Evolutionary conservation across 495 filamentous ascomycete species (phyloP).

Genomic region (Penicillium bialowiezense): DNA sequence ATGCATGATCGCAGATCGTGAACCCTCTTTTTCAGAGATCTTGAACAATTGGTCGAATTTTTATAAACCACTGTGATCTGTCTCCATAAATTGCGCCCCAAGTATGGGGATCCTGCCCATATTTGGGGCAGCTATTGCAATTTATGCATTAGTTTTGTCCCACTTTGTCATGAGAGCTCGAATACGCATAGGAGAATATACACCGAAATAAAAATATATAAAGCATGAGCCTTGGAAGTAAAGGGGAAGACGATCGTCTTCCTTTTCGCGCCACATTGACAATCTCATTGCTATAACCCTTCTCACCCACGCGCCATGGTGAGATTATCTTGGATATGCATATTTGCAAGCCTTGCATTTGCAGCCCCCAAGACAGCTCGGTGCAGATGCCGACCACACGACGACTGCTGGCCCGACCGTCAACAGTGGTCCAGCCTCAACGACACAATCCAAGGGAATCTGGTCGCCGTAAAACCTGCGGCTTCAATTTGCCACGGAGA

Average conservation of each 20-base stretch:
- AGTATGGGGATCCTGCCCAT: no score
- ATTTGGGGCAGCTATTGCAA: no score
- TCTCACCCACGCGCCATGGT: background rate
- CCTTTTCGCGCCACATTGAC: background rate
- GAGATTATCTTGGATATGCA: background rate
- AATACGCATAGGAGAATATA: no score
- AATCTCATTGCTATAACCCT: background rate
- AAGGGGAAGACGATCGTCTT: background rate
- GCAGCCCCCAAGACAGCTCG: constrained; percentile 1
- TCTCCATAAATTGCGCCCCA: no score
- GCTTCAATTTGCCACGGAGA: constrained; percentile 41
- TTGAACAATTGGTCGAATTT: no score
- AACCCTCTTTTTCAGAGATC: background rate
- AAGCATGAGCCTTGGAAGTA: background rate
- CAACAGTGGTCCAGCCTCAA: constrained; percentile 39
- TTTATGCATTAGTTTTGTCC: no score
- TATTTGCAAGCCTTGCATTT: constrained; percentile 3
- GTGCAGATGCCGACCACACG: constrained; percentile 26
- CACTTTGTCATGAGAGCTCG: no score
- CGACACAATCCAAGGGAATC: constrained; percentile 30
- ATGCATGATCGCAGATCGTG: background rate
- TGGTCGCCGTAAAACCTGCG: constrained; percentile 37
- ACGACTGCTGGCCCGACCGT: constrained; percentile 38
- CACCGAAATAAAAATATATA: no score
- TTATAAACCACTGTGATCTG: no score